phyloP scores from a whole-genome alignment of 2,329 filamentous ascomycete genomes.

The Akanthomyces muscarius region DNA sequence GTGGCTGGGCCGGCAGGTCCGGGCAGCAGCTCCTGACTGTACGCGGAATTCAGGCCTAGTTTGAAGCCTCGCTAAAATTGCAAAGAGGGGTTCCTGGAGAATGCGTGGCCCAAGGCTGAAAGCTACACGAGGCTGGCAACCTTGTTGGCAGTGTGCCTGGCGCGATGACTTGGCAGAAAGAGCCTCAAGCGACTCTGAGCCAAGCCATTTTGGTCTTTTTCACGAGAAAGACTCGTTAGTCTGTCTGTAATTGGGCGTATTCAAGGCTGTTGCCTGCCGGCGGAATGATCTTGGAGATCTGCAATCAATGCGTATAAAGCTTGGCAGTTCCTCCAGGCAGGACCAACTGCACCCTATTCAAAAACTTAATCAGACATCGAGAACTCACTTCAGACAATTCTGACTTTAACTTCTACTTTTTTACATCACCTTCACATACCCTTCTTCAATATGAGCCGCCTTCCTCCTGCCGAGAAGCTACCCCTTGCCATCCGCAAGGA shows the following conservation, averaged over 20 bases:
- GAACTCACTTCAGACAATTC: neutral
- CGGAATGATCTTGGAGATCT: neutral
- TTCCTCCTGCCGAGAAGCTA: slow-evolving; percentile 47
- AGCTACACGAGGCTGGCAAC: neutral
- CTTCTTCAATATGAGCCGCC: slow-evolving; percentile 21
- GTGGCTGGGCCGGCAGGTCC: neutral
- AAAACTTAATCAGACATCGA: neutral
- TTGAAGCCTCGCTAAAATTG: neutral
- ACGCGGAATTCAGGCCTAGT: neutral
- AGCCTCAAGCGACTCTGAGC: neutral
- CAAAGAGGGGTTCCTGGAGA: neutral
- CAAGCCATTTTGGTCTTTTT: neutral
- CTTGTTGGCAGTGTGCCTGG: neutral
- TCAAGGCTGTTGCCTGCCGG: neutral
- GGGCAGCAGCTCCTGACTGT: neutral
- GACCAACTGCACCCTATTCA: no score
- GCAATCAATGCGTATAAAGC: neutral
- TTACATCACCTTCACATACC: neutral
- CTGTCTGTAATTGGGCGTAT: neutral
- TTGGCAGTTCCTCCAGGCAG: neutral
- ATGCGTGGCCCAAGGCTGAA: neutral
- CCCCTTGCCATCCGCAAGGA: slow-evolving; percentile 50
- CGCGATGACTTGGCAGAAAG: neutral
- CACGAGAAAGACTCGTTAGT: neutral
- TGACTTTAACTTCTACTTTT: neutral